Evolutionary conservation across 768 basidiomycete species (phyloP).

Genomic region (Xerocomellus dryophilus): DNA sequence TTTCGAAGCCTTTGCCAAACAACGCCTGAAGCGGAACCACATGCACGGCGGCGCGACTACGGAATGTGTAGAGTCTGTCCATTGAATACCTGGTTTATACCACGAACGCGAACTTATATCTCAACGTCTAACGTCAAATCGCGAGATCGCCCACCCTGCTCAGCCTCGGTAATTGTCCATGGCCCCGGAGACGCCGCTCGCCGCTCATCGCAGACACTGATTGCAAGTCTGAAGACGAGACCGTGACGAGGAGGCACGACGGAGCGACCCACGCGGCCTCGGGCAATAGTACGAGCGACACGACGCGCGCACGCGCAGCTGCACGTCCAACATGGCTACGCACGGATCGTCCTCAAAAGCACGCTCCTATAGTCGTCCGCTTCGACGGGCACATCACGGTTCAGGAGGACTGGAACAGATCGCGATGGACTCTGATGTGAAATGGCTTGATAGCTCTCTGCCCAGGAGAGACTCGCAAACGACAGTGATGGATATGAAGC

Average conservation of each 20-base stretch:
- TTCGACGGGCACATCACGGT: not conserved
- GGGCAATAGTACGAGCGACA: not conserved
- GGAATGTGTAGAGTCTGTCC: not conserved
- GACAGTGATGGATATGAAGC: conserved; percentile 3
- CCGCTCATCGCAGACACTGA: not conserved
- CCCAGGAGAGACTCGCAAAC: conserved; percentile 10
- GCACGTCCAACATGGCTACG: too few relatives aligned
- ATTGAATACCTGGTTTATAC: too few relatives aligned
- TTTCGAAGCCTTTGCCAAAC: conserved; percentile 20
- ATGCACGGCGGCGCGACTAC: not conserved
- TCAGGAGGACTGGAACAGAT: too few relatives aligned
- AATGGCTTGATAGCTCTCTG: not conserved
- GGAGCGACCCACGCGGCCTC: not conserved
- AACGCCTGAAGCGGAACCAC: not conserved
- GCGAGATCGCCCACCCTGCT: conserved; percentile 13
- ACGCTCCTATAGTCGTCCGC: not conserved
- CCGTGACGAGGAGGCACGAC: not conserved
- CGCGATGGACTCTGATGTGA: not conserved
- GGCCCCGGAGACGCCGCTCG: not conserved
- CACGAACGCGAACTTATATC: not conserved
- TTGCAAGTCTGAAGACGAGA: not conserved
- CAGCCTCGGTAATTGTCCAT: conserved; percentile 8
- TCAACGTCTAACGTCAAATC: not conserved
- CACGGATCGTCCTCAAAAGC: conserved; percentile 15
- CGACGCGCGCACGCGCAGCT: not conserved